Evolutionary conservation across 306 rosid genomes (phyloP), one percentile per base, ranked within the genome.

Genomic region (Quercus robur): DNA sequence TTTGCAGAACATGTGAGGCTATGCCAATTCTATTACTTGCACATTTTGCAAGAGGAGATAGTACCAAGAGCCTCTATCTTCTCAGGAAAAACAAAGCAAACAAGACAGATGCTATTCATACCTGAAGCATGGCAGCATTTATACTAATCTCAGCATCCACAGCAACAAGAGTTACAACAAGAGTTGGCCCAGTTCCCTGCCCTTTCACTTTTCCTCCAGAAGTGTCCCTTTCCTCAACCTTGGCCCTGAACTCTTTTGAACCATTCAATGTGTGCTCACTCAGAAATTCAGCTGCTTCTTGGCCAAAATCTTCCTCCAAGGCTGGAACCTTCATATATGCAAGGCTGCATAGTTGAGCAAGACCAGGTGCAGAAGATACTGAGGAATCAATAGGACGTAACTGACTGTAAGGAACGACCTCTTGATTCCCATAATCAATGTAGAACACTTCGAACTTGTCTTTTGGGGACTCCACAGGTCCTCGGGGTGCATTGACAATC

Each of bases 341-440:
- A 83, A 95, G 99, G 87, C 86, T 88, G 82, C 98, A 91, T 79
- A 95, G 85, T 80, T 91, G 98, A 81, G 98, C 97, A 77, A 91
- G 92, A 46, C 98, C 98, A 33, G 98, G 91, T 51, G 97, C 85
- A 75, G 93, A 82, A 55, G 99, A 91, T 68, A 93, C 89, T 0
- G 97, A 88, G 54, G 94, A 81, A 71, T 95, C 98, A 72, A 93
- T 67, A 70, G 99, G 98, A 82, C 99, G 87, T 70, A 95, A 59
- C 80, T 84, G 90, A 82, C 92, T 82, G 81, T 84, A 91, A 44
- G 92, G 71, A 76, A 95, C 93, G 68, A 78, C 85, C 77, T 93
- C 99, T 93, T 95, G 98, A 77, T 95, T 95, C 81, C 99, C 99
- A 76, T 89, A 95, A 72, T 95, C 99, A 20, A 95, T 83, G 84